Evolutionary conservation across 352 stramenopile genomes (phyloP), one percentile per base, ranked within the genome.

Genomic region (Phytophthora pisi): DNA sequence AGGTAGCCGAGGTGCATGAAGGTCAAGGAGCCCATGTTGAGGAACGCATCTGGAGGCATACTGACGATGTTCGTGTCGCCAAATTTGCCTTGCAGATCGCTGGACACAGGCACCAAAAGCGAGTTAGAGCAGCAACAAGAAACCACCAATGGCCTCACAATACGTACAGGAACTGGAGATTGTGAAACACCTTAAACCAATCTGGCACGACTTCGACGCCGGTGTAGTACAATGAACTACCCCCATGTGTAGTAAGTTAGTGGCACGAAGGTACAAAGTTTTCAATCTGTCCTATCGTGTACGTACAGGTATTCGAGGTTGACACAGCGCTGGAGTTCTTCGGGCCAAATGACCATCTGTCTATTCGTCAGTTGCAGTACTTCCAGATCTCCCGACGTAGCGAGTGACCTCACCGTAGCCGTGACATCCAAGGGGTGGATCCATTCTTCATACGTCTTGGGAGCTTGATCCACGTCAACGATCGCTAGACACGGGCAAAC

Each of bases 401-500:
- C 67, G 0, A 84, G 28, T 11, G 57, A 11, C 1, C n/a, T 30
- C 0, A 80, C 50, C 13, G 55, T 26, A 0, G 34, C 13, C 0
- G 64, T 68, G n/a, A 64, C 64, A 20, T 79, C 66, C 10, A 55
- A 10, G 1, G 52, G 51, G 10, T 69, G 30, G 0, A 63, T 30
- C 55, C 64, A 68, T 18, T 75, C 57, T 10, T 63, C 47, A 30
- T 70, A 78, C 3, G 43, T 69, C 23, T 57, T 66, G 0, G 59
- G 70, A 2, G 58, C 47, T 34, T 57, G 11, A 11, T 75, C 51
- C 5, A 60, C 26, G 45, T 85, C 68, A 24, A 86, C 70, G 36
- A 73, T 67, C 9, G 68, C 66, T 1, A 81, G 47, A n/a, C 78
- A 86, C 0, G 72, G 67, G 30, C 75, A 86, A 3, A 45, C 18